Evolutionary conservation across 129 eudicot species (phyloP), one percentile per base, ranked within the genome.

Genomic region (Heracleum sosnowskyi): DNA sequence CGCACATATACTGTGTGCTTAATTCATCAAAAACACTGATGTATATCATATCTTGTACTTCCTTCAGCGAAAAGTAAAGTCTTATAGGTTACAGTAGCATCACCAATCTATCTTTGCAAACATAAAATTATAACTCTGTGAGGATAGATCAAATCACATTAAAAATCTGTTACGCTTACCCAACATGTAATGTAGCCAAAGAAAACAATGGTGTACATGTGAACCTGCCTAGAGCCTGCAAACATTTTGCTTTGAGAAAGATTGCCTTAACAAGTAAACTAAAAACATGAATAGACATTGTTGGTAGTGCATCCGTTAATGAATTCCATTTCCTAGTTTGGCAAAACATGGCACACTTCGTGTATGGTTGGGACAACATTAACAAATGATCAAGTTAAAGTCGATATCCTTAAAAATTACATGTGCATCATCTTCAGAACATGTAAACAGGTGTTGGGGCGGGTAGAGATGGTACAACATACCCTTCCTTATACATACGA

Each of bases 181-280:
- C 13, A 34, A 33, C 40, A 33, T 7, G 16, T 4, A 16, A 69
- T 69, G 41, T 20, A 69, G 42, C 26, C 5, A 22, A 20, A 69
- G 39, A 69, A 35, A 18, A 69, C 4, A 15, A 1, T 15, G 49
- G n/a, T 64, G 77, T 74, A 89, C 93, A 91, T 88, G 66, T 77
- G 75, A 89, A 89, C 80, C 87, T 87, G 37, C 93, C 90, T 11
- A 91, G 86, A 78, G 88, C 85, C 81, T 87, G 88, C 69, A 91
- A 77, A 51, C 96, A 91, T 84, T 89, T 88, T 78, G 96, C 89
- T 84, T 93, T 93, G 70, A 93, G 98, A 81, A 89, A 89, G 75
- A 91, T 84, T 28, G 98, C 97, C 78, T 93, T 97, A 35, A 93
- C 84, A 63, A 93, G 96, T 81, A 93, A 84, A 88, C 88, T 93